Percentiles rank a stretch among this genome's conserved stretches.
Evolutionary conservation across 2,329 filamentous ascomycete genomes (phyloP).

Genomic region (Penicillium sp.): DNA sequence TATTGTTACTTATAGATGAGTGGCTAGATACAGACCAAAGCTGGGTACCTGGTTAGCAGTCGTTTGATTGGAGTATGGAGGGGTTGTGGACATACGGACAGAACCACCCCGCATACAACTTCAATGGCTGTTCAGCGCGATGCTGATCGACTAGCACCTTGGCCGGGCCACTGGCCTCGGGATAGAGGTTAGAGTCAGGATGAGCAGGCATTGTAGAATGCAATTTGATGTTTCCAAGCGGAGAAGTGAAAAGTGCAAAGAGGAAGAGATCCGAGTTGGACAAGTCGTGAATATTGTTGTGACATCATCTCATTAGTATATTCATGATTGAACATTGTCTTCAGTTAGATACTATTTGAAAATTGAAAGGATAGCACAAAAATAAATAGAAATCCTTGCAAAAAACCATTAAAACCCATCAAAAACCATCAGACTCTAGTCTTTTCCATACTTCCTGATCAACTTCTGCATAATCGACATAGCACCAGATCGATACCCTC

Average conservation of each 20-base stretch:
- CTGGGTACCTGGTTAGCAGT: conserved; percentile 18
- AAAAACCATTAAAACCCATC: too few relatives aligned
- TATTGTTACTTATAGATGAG: background rate
- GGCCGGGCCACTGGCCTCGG: conserved; percentile 47
- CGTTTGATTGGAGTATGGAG: background rate
- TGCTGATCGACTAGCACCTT: conserved; percentile 38
- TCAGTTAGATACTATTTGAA: too few relatives aligned
- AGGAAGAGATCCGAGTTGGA: background rate
- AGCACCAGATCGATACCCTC: conserved; percentile 71
- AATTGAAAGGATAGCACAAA: background rate
- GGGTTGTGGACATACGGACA: conserved; percentile 48
- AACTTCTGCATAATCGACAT: conserved; percentile 76
- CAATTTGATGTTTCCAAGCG: background rate
- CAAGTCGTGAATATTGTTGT: background rate
- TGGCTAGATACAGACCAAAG: conserved; percentile 28
- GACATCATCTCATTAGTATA: background rate
- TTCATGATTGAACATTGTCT: background rate
- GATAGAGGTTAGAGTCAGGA: conserved; percentile 45
- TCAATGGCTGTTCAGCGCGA: conserved; percentile 41
- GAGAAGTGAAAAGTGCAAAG: background rate
- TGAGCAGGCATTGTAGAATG: conserved; percentile 26
- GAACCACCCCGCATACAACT: conserved; percentile 74
- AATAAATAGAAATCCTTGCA: background rate
- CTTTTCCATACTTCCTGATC: conserved; percentile 64
- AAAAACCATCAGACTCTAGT: background rate